phyloP scores from a whole-genome alignment of 805 yeast species.

The Wickerhamomyces silvicola region DNA sequence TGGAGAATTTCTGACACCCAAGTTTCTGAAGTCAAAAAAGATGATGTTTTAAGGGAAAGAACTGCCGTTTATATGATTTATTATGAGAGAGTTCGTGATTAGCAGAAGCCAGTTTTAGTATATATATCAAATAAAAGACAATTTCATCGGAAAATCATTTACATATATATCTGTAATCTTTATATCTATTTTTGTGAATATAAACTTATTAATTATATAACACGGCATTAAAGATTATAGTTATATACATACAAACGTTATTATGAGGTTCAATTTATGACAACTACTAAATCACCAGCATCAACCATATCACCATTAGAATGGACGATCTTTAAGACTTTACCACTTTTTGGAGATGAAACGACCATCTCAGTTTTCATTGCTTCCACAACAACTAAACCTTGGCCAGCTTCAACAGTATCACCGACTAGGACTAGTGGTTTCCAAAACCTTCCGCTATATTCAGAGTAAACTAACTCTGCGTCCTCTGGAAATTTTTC shows the following conservation, averaged over 20 bases:
- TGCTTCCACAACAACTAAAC: conserved; percentile 87
- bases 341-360: conserved; percentile 62
- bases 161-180: too few species aligned
- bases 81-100: conserved; percentile 61
- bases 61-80: conserved; percentile 81
- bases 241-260: neutral
- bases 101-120: too few species aligned
- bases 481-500: conserved; percentile 73
- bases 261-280: conserved; percentile 48
- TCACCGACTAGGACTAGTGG: conserved; percentile 78
- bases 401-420: conserved; percentile 64
- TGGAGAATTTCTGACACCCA: conserved; percentile 84
- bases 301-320: conserved; percentile 94
- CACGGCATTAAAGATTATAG: too few species aligned
- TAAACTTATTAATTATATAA: too few species aligned
- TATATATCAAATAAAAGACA: neutral
- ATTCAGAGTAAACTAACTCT: conserved; percentile 84
- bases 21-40: conserved; percentile 52
- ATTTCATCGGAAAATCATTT: too few species aligned
- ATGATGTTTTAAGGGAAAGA: conserved; percentile 59
- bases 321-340: conserved; percentile 66
- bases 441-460: conserved; percentile 97
- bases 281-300: conserved; percentile 92
- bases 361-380: conserved; percentile 98
- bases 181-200: too few species aligned